Conservation (phyloP, 352 stramenopile species). For the Phytophthora tentaculata region DNA sequence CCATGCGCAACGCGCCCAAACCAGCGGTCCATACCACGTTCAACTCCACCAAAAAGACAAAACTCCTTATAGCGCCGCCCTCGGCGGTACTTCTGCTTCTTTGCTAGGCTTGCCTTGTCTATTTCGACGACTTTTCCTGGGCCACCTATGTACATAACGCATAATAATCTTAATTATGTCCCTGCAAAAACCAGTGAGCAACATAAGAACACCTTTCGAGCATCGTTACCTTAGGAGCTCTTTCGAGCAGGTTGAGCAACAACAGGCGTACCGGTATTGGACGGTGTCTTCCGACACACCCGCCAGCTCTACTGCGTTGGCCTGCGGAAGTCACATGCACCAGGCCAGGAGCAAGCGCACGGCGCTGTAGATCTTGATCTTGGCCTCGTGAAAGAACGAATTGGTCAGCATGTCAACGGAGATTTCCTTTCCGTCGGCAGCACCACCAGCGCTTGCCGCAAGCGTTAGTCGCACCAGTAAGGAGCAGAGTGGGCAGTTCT, state of each 20-base stretch:
- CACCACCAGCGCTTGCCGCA: constrained; percentile 1
- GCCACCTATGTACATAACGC: constrained; percentile 1
- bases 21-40: neutral
- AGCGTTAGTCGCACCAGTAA: neutral
- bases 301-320: constrained; percentile 1
- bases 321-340: constrained; percentile 8
- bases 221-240: constrained; percentile 1
- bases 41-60: neutral
- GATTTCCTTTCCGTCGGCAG: neutral
- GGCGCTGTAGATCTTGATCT: neutral
- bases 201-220: neutral
- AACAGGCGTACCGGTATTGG: neutral
- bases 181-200: too few species aligned
- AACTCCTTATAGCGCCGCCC: neutral
- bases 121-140: neutral
- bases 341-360: constrained; percentile 7
- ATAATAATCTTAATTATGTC: too few species aligned
- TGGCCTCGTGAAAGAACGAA: constrained; percentile 5
- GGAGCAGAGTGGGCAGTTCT: neutral
- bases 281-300: neutral
- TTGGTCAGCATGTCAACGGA: neutral
- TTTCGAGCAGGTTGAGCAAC: constrained; percentile 8
- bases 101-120: constrained; percentile 2
- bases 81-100: constrained; percentile 2
- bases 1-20: neutral